Conservation (phyloP, 176 grass and related monocot species). For the Musa schizocarpa region DNA sequence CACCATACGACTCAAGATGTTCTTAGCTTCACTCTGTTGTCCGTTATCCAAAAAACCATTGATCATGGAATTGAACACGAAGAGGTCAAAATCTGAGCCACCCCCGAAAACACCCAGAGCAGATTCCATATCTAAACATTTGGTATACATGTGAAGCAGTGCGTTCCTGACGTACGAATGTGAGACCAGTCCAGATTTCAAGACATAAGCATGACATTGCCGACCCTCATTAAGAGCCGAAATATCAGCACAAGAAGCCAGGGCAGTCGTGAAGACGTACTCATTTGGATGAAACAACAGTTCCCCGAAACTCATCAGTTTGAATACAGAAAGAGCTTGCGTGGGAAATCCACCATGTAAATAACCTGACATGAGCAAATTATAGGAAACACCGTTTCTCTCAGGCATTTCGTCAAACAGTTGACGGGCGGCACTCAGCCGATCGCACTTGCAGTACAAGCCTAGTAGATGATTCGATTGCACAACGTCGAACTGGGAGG, state of each 20-base stretch:
- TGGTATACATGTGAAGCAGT: conserved; percentile 59
- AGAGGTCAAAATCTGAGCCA: conserved; percentile 33
- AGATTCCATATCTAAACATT: conserved; percentile 39
- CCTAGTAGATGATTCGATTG: conserved; percentile 48
- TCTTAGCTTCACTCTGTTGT: conserved; percentile 23
- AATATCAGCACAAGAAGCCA: conserved; percentile 32
- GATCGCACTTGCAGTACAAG: conserved; percentile 44
- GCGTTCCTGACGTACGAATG: conserved; percentile 41
- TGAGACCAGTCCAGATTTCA: conserved; percentile 35
- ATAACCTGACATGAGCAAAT: conserved; percentile 51
- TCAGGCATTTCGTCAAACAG: conserved; percentile 57
- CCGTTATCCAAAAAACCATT: conserved; percentile 58
- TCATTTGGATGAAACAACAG: conserved; percentile 27
- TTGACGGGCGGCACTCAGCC: conserved; percentile 24
- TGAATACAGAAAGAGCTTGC: conserved; percentile 42
- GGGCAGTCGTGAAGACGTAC: conserved; percentile 36
- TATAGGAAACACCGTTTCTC: conserved; percentile 43
- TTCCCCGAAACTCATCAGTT: conserved; percentile 20
- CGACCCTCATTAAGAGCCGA: conserved; percentile 39
- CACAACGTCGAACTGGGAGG: conserved; percentile 31
- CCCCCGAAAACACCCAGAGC: conserved; percentile 34
- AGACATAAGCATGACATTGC: conserved; percentile 48
- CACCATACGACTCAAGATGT: conserved; percentile 34
- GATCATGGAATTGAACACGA: conserved; percentile 59
- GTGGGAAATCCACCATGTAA: conserved; percentile 35